Evolutionary conservation across 306 rosid genomes (phyloP), one percentile per base, ranked within the genome.

Genomic region (Dicorynia guianensis): DNA sequence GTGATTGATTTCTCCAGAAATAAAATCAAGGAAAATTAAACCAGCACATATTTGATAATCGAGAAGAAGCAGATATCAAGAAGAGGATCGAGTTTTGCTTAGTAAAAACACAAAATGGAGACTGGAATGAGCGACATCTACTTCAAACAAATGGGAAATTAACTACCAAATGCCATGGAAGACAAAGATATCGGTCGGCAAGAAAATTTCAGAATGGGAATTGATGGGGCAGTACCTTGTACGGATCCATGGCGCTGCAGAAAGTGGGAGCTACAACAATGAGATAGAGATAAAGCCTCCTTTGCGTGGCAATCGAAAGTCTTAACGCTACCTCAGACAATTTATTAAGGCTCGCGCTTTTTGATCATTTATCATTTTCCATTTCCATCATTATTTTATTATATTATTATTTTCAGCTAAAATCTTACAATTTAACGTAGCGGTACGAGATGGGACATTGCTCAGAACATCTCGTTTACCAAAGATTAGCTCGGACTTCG

Each of bases 171-270:
- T 12, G 5, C 4, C 3, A 12, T 46, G 13, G 39, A 66, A 5
- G 10, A 6, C 1, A 19, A 8, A 20, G 7, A 12, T 7, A 12
- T 9, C 0, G 15, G 8, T 15, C 6, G 30, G 43, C 42, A 13
- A 47, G 13, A 8, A 8, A 34, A 48, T 33, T 5, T 44, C 11
- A 34, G 72, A 66, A 47, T 6, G 1, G 15, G 50, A 0, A 17
- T 63, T n/a, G 0, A 0, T 11, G 33, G 3, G 5, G 42, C 6
- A 3, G 66, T 71, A 71, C 76, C 76, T 71, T 71, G 76, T 55
- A 71, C 44, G 76, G 76, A 71, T 71, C 76, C 76, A 71, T 71
- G 76, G 35, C 11, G 7, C 15, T n/a, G 47, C 33, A 13, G 18
- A 55, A 15, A n/a, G 20, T 30, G 12, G 7, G 46, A 34, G 12